Evolutionary conservation across 306 rosid species (phyloP), one percentile per base, ranked within the genome.

Genomic region (Senna tora): DNA sequence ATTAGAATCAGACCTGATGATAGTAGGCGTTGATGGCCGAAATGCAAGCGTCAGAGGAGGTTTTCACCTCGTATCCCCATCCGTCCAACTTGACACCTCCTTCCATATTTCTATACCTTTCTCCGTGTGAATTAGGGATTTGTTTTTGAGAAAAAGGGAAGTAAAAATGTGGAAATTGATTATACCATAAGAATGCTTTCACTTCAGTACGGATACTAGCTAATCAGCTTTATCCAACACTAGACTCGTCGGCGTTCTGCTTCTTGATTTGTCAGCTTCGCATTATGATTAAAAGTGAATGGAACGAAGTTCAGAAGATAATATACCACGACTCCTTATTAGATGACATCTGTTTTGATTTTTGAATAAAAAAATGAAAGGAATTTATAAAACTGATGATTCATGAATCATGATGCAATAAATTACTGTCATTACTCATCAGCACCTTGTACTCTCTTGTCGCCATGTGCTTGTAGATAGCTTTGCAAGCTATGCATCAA

Each of bases 51-150:
- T 91, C 88, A 22, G 98, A 94, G 4, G 83, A 83, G 16, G 95
- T 91, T 73, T 72, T 66, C 20, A 94, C 80, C 71, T 82, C 84
- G 74, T 91, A 94, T 0, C 98, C 98, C 87, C 92, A 91, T 75
- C 20, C 76, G 72, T 77, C 80, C 58, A 84, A 67, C 75, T 82
- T 86, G 63, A 87, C 53, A 42, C 36, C 62, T 51, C 54, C 49
- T 38, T 80, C 87, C 97, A 87, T 91, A 6, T 75, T 69, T 77
- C 28, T 39, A 28, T 34, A 16, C 0, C 12, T 3, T 13, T 4
- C 5, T 1, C 45, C 16, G 13, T 4, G 57, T 0, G 50, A 36
- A 4, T 50, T 64, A 7, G 8, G 5, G 8, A 36, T 36, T 36
- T 36, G 0, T 36, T 7, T 36, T 7, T n/a, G n/a, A n/a, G n/a